A percentile compares a stretch with the other conserved stretches of the same genome.
Evolutionary conservation across 2,329 filamentous ascomycete genomes (phyloP).

Genomic region (Penicillium expansum): DNA sequence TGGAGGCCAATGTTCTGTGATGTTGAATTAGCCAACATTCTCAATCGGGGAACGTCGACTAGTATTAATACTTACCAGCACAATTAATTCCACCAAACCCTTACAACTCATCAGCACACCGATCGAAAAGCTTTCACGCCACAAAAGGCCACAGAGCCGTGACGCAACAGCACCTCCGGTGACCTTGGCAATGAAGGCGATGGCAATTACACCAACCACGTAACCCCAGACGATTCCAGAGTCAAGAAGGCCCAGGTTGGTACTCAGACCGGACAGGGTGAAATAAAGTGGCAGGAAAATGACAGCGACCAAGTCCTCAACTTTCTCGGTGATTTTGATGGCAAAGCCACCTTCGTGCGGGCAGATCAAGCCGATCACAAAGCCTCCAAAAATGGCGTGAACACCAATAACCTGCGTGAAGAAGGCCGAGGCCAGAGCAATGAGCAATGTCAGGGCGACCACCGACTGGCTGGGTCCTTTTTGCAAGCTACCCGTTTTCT

Average conservation of each 20-base stretch:
- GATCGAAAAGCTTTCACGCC: conserved; percentile 86
- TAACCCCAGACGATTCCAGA: conserved; percentile 85
- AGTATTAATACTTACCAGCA: conserved; percentile 58
- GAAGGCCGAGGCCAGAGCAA: conserved; percentile 76
- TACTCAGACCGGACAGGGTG: conserved; percentile 84
- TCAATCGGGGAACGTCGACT: neutral
- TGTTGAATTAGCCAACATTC: neutral
- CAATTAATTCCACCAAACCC: conserved; percentile 89
- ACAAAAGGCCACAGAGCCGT: conserved; percentile 70
- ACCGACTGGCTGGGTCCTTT: conserved; percentile 85
- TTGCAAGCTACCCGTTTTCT: conserved; percentile 71
- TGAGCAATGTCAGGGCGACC: conserved; percentile 75
- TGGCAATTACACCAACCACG: conserved; percentile 74
- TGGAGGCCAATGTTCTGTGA: conserved; percentile 73
- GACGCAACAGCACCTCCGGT: conserved; percentile 78
- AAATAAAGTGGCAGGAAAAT: conserved; percentile 91
- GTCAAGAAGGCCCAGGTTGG: conserved; percentile 79
- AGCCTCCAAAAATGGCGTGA: conserved; percentile 91
- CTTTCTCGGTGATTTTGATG: conserved; percentile 87
- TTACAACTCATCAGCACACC: conserved; percentile 96
- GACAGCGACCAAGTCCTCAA: conserved; percentile 83
- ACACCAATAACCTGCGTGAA: conserved; percentile 90
- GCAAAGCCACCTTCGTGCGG: conserved; percentile 87
- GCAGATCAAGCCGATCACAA: conserved; percentile 83
- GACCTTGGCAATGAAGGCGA: conserved; percentile 84